phyloP scores from a whole-genome alignment of 1,139 yeast genomes.

The Wickerhamomyces sp. region DNA sequence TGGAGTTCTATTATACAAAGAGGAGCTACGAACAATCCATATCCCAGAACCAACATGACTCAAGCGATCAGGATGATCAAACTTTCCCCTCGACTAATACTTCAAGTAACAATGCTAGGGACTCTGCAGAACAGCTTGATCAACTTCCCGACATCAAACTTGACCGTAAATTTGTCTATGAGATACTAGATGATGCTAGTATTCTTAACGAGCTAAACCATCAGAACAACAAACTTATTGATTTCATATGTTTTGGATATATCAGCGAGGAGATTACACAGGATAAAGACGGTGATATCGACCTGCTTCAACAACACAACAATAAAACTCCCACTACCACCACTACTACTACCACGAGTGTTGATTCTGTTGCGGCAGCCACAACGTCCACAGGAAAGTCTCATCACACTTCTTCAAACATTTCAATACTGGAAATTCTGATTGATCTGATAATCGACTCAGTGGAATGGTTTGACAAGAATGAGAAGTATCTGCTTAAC shows the following conservation, averaged over 20 bases:
- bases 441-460: constrained; percentile 21
- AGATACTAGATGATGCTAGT: constrained; percentile 58
- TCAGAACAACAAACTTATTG: constrained; percentile 45
- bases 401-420: not conserved
- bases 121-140: constrained; percentile 21
- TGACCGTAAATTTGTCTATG: constrained; percentile 54
- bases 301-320: constrained; percentile 13
- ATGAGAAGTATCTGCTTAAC: constrained; percentile 14
- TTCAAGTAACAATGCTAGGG: constrained; percentile 6
- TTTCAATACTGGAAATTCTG: constrained; percentile 20
- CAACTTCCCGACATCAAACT: constrained; percentile 36
- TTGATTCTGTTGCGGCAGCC: not conserved
- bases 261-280: constrained; percentile 25
- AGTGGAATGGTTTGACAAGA: constrained; percentile 21
- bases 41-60: constrained; percentile 3
- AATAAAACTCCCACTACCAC: no score
- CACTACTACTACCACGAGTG: no score
- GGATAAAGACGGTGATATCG: constrained; percentile 21
- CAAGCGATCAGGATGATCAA: not conserved
- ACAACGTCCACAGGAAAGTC: not conserved
- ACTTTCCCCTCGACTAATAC: constrained; percentile 2
- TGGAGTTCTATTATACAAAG: constrained; percentile 29
- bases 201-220: constrained; percentile 47
- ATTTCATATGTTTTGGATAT: constrained; percentile 38
- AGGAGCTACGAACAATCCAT: not conserved